phyloP scores from a whole-genome alignment of 1,284 basidiomycete genomes.

The Acaromyces ingoldii region DNA sequence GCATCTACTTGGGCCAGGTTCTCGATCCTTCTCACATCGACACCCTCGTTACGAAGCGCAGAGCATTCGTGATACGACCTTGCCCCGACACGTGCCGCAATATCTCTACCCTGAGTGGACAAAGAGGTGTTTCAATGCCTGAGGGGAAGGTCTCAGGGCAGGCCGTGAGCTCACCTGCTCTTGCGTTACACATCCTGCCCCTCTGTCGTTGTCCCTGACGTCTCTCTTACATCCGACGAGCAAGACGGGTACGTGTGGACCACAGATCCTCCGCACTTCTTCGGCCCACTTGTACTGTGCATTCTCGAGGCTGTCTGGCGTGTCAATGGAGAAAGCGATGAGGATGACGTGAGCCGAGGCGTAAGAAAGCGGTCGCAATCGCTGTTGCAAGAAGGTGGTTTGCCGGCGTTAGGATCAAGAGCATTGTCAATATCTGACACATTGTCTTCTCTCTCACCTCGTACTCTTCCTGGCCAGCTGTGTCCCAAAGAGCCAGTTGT shows the following conservation, averaged over 20 bases:
- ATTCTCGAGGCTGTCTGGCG: constrained; percentile 93
- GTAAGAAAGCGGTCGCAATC: constrained; percentile 89
- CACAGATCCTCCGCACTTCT: constrained; percentile 43
- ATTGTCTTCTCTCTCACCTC: too few relatives aligned
- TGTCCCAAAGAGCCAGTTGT: constrained; percentile 93
- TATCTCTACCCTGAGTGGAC: constrained; percentile 53
- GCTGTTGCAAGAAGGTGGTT: constrained; percentile 56
- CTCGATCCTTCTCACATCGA: constrained; percentile 21
- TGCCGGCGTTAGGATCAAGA: too few relatives aligned
- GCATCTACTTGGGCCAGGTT: background rate
- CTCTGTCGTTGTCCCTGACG: constrained; percentile 59
- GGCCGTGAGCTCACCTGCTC: constrained; percentile 10
- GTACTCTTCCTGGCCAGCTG: constrained; percentile 90
- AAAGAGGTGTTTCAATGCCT: constrained; percentile 47
- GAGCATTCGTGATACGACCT: constrained; percentile 44
- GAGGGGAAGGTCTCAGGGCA: background rate
- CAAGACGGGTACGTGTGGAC: constrained; percentile 68
- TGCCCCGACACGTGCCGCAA: constrained; percentile 58
- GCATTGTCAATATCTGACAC: too few relatives aligned
- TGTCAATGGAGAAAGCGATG: constrained; percentile 93
- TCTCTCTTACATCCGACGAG: constrained; percentile 83
- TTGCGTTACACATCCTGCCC: constrained; percentile 26
- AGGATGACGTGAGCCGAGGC: constrained; percentile 97
- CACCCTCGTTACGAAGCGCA: constrained; percentile 41
- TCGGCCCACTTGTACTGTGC: constrained; percentile 91